Percentiles rank a stretch among this genome's conserved stretches.
Conservation (phyloP, 139 green algal genomes). For the Coccomyxa sp. region DNA sequence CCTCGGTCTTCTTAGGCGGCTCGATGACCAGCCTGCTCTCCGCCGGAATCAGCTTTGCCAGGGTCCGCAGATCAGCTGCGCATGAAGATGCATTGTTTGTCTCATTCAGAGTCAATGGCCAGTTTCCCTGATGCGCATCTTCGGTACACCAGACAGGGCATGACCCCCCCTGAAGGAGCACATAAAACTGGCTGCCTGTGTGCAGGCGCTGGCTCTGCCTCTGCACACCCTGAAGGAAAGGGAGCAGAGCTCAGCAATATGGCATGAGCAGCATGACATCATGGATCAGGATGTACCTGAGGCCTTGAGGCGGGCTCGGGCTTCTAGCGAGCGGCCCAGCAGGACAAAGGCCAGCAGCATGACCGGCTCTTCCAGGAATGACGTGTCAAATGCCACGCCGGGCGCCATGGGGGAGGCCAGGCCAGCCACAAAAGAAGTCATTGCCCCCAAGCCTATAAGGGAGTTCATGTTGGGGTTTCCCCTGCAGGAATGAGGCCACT, state of each 20-base stretch:
- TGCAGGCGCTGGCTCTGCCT: no score
- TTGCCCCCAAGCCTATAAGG: conserved; percentile 76
- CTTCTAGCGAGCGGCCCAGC: conserved; percentile 79
- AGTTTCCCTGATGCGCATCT: no score
- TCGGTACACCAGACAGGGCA: no score
- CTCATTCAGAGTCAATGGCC: no score
- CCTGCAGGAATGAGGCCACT: no score
- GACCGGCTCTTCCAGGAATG: conserved; percentile 89
- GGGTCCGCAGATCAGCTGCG: conserved; percentile 56
- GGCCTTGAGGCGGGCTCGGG: conserved; percentile 46
- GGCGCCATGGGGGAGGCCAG: conserved; percentile 29
- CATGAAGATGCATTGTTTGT: no score
- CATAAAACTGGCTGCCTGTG: no score
- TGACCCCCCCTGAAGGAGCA: no score
- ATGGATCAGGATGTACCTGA: conserved; percentile 29
- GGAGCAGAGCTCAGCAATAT: no score
- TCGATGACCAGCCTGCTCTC: conserved; percentile 54
- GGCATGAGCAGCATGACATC: no score
- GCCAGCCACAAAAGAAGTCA: conserved; percentile 61
- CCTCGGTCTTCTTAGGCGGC: neutral
- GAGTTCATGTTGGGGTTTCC: conserved; percentile 91
- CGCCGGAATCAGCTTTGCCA: conserved; percentile 73
- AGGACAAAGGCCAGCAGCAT: conserved; percentile 97
- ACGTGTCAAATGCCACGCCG: conserved; percentile 52
- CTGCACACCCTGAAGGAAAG: no score